Percentiles rank a stretch among this genome's conserved stretches.
Evolutionary conservation across 2,329 filamentous ascomycete species (phyloP).

Genomic region (Escovopsis sp.): DNA sequence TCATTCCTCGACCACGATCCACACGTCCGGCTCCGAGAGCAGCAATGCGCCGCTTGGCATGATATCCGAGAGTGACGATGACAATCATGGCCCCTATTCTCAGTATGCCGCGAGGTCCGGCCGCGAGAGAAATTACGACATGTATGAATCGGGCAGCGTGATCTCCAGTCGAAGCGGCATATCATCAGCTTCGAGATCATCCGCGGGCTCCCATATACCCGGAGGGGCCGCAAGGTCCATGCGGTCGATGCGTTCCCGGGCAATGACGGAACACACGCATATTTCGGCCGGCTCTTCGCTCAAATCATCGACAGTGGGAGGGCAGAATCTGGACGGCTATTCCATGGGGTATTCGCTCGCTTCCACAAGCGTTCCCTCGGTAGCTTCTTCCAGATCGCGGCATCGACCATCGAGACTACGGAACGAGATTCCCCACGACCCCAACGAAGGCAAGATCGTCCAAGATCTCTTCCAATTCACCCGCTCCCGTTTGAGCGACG

Average conservation of each 20-base stretch:
- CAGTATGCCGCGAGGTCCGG: constrained; percentile 61
- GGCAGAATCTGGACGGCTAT: constrained; percentile 34
- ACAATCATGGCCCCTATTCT: constrained; percentile 60
- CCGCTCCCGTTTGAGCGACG: constrained; percentile 63
- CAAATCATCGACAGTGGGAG: constrained; percentile 19
- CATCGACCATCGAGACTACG: constrained; percentile 54
- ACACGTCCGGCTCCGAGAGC: constrained; percentile 38
- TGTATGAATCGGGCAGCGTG: constrained; percentile 53
- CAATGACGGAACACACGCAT: constrained; percentile 48
- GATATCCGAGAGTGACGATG: constrained; percentile 62
- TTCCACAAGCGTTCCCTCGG: constrained; percentile 25
- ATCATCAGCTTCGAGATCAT: constrained; percentile 43
- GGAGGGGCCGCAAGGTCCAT: constrained; percentile 35
- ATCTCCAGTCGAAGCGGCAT: constrained; percentile 46
- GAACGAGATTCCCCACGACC: constrained; percentile 67
- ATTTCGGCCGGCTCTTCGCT: constrained; percentile 48
- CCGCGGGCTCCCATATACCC: constrained; percentile 37
- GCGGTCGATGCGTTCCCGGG: constrained; percentile 37
- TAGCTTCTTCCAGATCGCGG: constrained; percentile 32
- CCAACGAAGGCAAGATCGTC: constrained; percentile 52
- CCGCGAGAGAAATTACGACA: constrained; percentile 45
- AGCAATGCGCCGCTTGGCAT: constrained; percentile 42
- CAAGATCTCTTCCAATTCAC: constrained; percentile 80
- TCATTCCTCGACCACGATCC: constrained; percentile 30
- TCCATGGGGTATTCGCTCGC: constrained; percentile 31